Percentiles rank a stretch among this genome's conserved stretches.
Evolutionary conservation across 2,329 filamentous ascomycete genomes (phyloP).

Genomic region (Chaetomiaceae sp.): DNA sequence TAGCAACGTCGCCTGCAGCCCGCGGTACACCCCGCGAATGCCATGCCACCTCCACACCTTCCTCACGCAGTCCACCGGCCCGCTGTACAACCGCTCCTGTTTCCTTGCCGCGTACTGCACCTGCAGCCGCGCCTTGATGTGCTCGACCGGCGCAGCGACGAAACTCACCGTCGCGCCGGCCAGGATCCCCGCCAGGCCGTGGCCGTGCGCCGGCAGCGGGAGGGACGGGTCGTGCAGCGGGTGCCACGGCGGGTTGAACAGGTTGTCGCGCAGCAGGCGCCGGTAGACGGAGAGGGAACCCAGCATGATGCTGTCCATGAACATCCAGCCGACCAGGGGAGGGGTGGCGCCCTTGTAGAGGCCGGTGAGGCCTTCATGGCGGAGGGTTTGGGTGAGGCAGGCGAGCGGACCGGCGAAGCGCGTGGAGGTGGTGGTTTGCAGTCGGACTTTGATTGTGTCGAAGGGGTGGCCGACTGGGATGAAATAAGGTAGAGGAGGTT

Average conservation of each 20-base stretch:
- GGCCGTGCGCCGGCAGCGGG: conserved; percentile 67
- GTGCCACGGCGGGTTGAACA: conserved; percentile 57
- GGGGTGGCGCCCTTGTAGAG: conserved; percentile 94
- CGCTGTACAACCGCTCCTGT: conserved; percentile 70
- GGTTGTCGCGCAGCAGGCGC: conserved; percentile 69
- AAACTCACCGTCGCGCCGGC: conserved; percentile 88
- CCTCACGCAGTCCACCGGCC: conserved; percentile 74
- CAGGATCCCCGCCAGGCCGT: conserved; percentile 80
- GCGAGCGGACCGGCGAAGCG: conserved; percentile 84
- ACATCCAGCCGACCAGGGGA: conserved; percentile 94
- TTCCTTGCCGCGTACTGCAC: conserved; percentile 85
- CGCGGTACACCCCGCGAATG: conserved; percentile 75
- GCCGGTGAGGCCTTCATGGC: conserved; percentile 75
- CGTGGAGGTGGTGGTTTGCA: conserved; percentile 73
- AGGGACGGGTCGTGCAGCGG: conserved; percentile 29
- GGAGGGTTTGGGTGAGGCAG: conserved; percentile 76
- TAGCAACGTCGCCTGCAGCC: conserved; percentile 74
- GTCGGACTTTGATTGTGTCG: conserved; percentile 92
- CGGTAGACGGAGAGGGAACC: conserved; percentile 89
- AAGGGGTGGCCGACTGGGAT: conserved; percentile 63
- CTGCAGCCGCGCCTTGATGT: conserved; percentile 89
- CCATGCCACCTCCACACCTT: conserved; percentile 71
- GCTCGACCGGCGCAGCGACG: conserved; percentile 88
- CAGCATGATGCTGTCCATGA: conserved; percentile 90
- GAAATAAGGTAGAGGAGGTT: neutral